Percentiles rank a stretch among this genome's conserved stretches.
Evolutionary conservation across 2,329 filamentous ascomycete genomes (phyloP).

Genomic region (Orbilia javanica): DNA sequence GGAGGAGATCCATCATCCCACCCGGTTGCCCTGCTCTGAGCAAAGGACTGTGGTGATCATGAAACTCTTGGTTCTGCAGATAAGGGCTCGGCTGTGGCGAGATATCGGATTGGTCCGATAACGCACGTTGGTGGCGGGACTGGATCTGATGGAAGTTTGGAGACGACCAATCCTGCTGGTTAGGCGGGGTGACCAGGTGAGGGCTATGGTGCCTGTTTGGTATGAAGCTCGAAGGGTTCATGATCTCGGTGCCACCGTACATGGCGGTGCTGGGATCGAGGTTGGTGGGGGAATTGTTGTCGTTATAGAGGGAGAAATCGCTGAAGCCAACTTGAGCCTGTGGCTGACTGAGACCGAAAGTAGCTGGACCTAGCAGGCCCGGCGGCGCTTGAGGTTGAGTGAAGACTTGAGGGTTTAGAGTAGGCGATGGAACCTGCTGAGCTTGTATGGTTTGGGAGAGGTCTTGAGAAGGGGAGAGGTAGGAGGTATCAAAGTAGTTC

Average conservation of each 20-base stretch:
- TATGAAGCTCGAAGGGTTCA: conserved; percentile 55
- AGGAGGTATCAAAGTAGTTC: conserved; percentile 51
- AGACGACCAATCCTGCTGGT: conserved; percentile 53
- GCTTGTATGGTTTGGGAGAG: conserved; percentile 46
- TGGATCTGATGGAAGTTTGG: conserved; percentile 56
- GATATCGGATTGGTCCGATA: conserved; percentile 60
- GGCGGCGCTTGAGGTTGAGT: conserved; percentile 29
- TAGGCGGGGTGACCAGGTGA: conserved; percentile 44
- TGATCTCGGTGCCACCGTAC: conserved; percentile 56
- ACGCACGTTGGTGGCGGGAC: conserved; percentile 52
- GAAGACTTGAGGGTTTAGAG: conserved; percentile 56
- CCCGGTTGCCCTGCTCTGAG: conserved; percentile 59
- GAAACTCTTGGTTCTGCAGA: conserved; percentile 60
- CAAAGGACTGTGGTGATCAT: conserved; percentile 60
- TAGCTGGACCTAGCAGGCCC: conserved; percentile 19
- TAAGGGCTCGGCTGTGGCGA: conserved; percentile 61
- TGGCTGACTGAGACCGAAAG: conserved; percentile 36
- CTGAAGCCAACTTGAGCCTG: conserved; percentile 45
- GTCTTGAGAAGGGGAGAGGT: conserved; percentile 46
- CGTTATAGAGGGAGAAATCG: conserved; percentile 57
- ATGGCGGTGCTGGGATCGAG: conserved; percentile 50
- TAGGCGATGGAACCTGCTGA: conserved; percentile 46
- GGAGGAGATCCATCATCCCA: conserved; percentile 62
- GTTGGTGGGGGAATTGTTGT: conserved; percentile 50
- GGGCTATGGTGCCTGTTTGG: conserved; percentile 44